Conservation (phyloP, 2,329 filamentous ascomycete genomes). For the Alternaria brassicae region DNA sequence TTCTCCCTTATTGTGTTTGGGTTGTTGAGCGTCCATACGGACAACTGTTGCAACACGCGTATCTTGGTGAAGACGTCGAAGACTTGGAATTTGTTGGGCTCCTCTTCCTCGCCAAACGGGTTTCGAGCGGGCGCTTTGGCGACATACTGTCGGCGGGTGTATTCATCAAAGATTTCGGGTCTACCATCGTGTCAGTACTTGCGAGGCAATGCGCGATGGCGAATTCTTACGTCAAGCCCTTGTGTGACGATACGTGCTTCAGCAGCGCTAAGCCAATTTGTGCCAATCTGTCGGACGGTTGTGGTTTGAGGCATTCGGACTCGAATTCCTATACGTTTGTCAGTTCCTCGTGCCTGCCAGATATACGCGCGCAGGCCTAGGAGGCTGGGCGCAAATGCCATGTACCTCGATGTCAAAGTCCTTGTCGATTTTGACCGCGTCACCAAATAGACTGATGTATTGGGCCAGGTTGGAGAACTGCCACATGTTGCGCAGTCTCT, state of each 20-base stretch:
- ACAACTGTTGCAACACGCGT: conserved; percentile 83
- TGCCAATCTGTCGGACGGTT: conserved; percentile 73
- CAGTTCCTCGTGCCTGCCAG: conserved; percentile 32
- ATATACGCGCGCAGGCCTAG: conserved; percentile 20
- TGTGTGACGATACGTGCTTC: conserved; percentile 93
- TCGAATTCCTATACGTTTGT: conserved; percentile 75
- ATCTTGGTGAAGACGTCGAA: conserved; percentile 87
- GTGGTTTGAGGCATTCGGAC: conserved; percentile 81
- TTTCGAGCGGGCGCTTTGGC: conserved; percentile 81
- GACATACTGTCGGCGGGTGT: conserved; percentile 85
- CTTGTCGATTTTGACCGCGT: conserved; percentile 86
- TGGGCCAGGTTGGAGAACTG: conserved; percentile 94
- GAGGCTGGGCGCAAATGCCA: conserved; percentile 28
- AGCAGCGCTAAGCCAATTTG: conserved; percentile 86
- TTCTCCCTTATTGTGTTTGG: conserved; percentile 85
- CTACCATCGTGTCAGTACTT: conserved; percentile 56
- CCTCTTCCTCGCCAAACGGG: conserved; percentile 82
- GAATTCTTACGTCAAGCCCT: conserved; percentile 80
- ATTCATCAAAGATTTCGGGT: conserved; percentile 88
- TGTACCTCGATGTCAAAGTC: conserved; percentile 87
- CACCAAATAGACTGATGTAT: conserved; percentile 91
- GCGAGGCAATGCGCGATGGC: neutral
- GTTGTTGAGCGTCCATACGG: conserved; percentile 86
- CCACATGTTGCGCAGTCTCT: conserved; percentile 86
- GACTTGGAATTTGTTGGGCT: conserved; percentile 75